phyloP scores from a whole-genome alignment of 2,329 filamentous ascomycete genomes.

The Beauveria pseudobassiana region DNA sequence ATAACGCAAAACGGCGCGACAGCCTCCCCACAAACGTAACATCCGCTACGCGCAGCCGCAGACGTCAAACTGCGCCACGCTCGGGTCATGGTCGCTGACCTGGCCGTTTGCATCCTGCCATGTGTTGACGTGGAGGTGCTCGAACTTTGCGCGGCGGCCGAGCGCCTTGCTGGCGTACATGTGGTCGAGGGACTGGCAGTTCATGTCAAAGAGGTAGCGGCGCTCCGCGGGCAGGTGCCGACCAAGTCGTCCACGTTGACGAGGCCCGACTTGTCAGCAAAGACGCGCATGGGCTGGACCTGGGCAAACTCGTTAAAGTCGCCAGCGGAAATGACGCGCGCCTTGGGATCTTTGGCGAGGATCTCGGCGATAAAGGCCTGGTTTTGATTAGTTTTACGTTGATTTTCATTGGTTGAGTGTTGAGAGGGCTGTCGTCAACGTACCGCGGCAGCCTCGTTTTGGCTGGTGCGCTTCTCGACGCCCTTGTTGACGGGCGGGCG shows the following conservation, averaged over 20 bases:
- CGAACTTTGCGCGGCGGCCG: conserved; percentile 38
- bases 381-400: conserved; percentile 9
- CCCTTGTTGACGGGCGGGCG: conserved; percentile 60
- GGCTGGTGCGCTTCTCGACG: conserved; percentile 46
- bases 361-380: conserved; percentile 50
- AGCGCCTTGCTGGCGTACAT: conserved; percentile 55
- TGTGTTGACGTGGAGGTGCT: conserved; percentile 66
- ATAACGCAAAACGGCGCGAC: neutral
- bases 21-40: too few relatives aligned
- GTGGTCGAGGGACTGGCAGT: conserved; percentile 63
- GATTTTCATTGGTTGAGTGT: too few relatives aligned
- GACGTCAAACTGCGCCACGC: conserved; percentile 54
- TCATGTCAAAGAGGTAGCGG: conserved; percentile 65
- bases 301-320: conserved; percentile 69
- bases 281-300: conserved; percentile 50
- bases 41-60: conserved; percentile 32
- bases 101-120: conserved; percentile 52
- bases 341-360: conserved; percentile 45
- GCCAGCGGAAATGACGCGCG: conserved; percentile 53
- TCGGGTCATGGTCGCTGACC: conserved; percentile 63
- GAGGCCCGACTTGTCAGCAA: conserved; percentile 46
- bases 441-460: conserved; percentile 52
- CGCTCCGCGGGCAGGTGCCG: conserved; percentile 47
- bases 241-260: conserved; percentile 55
- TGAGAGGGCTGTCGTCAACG: conserved; percentile 18